These are phyloP conservation scores for Colletotrichum sp. DNA, from an alignment of 2,329 filamentous ascomycete genomes.

Conservation along the genomic window DNA sequence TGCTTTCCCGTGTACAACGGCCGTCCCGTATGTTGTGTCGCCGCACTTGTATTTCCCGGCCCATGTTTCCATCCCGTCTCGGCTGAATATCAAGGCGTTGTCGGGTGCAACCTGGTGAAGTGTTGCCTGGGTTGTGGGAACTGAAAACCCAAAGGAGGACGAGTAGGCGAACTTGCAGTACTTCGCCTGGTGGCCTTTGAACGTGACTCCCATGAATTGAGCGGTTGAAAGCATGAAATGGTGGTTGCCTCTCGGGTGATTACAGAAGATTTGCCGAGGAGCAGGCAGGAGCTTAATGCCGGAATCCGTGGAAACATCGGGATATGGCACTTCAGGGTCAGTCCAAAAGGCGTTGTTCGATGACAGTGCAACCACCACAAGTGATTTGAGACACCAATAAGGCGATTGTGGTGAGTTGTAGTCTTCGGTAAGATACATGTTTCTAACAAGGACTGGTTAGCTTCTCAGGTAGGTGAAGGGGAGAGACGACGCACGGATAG, in stretches of 20 bases:
- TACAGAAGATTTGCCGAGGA: conserved; percentile 49
- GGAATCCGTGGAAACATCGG: conserved; percentile 24
- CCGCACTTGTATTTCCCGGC: neutral
- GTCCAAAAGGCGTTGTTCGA: neutral
- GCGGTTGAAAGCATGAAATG: conserved; percentile 45
- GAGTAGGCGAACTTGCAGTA: conserved; percentile 54
- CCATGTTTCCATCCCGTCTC: neutral
- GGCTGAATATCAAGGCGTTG: neutral
- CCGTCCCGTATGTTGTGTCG: neutral
- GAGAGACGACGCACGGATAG: neutral
- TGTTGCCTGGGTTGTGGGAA: conserved; percentile 23
- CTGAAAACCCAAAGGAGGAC: conserved; percentile 47
- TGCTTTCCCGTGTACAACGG: neutral
- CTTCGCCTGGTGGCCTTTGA: conserved; percentile 45
- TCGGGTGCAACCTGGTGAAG: neutral
- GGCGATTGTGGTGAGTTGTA: conserved; percentile 62
- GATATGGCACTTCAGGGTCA: neutral
- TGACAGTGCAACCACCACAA: conserved; percentile 35
- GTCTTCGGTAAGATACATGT: conserved; percentile 60
- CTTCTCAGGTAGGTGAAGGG: neutral
- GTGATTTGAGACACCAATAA: conserved; percentile 50
- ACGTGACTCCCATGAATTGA: conserved; percentile 38
- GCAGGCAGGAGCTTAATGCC: neutral
- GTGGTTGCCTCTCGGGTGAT: conserved; percentile 33
- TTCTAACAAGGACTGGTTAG: conserved; percentile 22